Base-by-base conservation (phyloP, 108 stramenopile genomes). In the Mayamaea pseudoterrestris region DNA sequence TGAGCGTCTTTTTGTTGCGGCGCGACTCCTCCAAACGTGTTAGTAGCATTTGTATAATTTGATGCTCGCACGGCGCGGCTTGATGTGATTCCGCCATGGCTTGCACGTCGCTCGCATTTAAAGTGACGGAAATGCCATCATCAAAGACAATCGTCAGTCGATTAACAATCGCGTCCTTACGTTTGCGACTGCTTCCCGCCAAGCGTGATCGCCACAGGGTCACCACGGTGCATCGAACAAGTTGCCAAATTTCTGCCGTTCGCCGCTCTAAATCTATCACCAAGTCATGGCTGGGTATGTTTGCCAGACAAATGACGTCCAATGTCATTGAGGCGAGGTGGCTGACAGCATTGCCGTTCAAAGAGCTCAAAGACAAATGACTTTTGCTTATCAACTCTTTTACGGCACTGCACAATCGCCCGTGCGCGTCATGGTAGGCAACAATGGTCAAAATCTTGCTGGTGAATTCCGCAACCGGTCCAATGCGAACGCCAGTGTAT, bases 391-490 rank as follows among this genome's bases (percentile, higher is more conserved):
- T 42, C 47, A 79, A 60, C 18, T 55, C 27, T 2, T 62, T 22
- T 11, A 77, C 22, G 5, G 72, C 63, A 9, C 23, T 3, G 8
- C 58, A 61, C 21, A 80, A 27, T 1, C 45, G 41, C 5, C 57
- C 34, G 27, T 61, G 49, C 25, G 47, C 50, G 30, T 68, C 65
- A 61, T 85, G 83, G 53, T 62, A 70, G 14, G 76, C 71, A 30
- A 74, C 63, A 17, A 80, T 59, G 36, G 73, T 55, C 24, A 85
- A 46, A 35, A 85, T 85, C 30, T 80, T 85, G 36, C 73, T 75
- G 9, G 83, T 78, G 44, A 85, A 80, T 43, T 80, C 78, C 5
- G 83, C 71, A 0, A 83, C 75, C 12, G 65, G 73, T 7, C 80
- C 80, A 11, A 82, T 66, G 6, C 80, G 69, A 47, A 80, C 63